Conservation (phyloP, 148 eudicot species). For the Polygonum maritimum region DNA sequence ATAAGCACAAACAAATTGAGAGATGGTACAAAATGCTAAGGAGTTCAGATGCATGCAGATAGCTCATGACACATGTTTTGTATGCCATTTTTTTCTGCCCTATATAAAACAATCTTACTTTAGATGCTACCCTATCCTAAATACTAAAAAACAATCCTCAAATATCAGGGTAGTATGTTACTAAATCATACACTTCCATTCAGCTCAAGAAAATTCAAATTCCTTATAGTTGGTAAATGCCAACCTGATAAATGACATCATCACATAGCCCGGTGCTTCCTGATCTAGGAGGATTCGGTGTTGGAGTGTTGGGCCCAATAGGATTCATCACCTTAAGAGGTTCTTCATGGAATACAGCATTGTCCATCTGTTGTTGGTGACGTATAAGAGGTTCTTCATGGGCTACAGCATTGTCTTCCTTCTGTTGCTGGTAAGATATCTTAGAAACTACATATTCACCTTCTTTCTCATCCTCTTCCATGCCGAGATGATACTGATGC, state of each 20-base stretch:
- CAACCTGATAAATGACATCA: neutral
- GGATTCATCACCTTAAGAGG: neutral
- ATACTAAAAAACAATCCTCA: neutral
- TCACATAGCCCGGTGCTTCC: neutral
- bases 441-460: slow-evolving; percentile 67
- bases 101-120: neutral
- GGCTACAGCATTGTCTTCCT: slow-evolving; percentile 1
- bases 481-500: slow-evolving; percentile 86
- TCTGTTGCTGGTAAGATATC: slow-evolving; percentile 44
- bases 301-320: slow-evolving; percentile 1
- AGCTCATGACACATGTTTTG: neutral
- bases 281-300: slow-evolving; percentile 1
- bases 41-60: neutral
- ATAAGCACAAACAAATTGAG: neutral
- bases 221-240: neutral
- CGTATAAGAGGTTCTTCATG: neutral
- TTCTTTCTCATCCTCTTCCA: slow-evolving; percentile 51
- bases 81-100: neutral
- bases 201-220: neutral
- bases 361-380: neutral
- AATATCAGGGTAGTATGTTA: neutral
- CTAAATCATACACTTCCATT: neutral
- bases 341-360: neutral
- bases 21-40: neutral
- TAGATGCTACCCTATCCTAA: neutral